A percentile compares a stretch with the other conserved stretches of the same genome.
Conservation (phyloP, 2,329 filamentous ascomycete species). For the Diaporthe helianthi region DNA sequence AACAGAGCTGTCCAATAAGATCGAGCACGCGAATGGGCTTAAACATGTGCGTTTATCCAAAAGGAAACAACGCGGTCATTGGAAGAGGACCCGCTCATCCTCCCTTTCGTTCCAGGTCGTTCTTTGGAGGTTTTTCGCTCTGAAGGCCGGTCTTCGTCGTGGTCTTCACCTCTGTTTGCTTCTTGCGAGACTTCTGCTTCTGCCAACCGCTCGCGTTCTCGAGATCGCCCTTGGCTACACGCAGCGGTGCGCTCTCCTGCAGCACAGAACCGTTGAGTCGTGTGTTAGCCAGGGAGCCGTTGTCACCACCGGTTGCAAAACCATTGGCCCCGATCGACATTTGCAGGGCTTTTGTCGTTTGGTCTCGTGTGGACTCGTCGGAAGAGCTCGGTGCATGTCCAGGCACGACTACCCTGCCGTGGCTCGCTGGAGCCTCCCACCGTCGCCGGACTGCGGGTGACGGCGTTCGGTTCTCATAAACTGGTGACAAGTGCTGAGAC, state of each 20-base stretch:
- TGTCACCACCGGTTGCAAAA: constrained; percentile 40
- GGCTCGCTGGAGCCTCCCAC: constrained; percentile 49
- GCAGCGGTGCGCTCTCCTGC: constrained; percentile 60
- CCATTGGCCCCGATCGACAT: constrained; percentile 35
- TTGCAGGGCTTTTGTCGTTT: constrained; percentile 29
- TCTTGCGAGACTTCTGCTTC: constrained; percentile 64
- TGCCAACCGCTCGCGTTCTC: constrained; percentile 60
- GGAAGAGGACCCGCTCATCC: constrained; percentile 51
- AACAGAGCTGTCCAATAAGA: constrained; percentile 40
- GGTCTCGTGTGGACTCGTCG: constrained; percentile 32
- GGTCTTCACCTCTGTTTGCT: constrained; percentile 57
- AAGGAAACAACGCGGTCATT: constrained; percentile 22
- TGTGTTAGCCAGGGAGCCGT: constrained; percentile 40
- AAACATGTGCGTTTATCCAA: constrained; percentile 32
- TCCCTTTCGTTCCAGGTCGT: constrained; percentile 68
- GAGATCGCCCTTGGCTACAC: constrained; percentile 61
- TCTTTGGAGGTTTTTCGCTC: constrained; percentile 62
- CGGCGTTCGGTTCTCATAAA: constrained; percentile 75
- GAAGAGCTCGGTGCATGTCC: constrained; percentile 31
- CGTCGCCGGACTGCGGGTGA: constrained; percentile 69
- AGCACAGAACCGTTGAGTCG: constrained; percentile 48
- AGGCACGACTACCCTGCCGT: constrained; percentile 29
- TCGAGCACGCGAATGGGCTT: constrained; percentile 11
- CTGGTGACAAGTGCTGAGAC: constrained; percentile 69
- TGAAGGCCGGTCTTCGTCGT: constrained; percentile 50